These are phyloP conservation scores for Globisporangium radiosum DNA, from an alignment of 352 stramenopile species.

Conservation along the genomic window DNA sequence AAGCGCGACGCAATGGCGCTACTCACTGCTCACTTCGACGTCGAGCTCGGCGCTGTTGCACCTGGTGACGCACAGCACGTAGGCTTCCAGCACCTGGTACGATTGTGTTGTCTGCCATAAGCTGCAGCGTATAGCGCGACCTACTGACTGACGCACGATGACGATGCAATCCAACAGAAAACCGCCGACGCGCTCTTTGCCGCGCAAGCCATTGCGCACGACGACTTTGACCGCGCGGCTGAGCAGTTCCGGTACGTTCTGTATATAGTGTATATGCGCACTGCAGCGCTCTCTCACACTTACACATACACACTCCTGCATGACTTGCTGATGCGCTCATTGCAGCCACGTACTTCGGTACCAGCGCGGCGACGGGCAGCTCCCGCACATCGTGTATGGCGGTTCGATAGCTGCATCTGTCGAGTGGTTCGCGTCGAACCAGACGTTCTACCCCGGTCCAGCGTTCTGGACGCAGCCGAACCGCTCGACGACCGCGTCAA, in stretches of 20 bases:
- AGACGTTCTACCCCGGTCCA: slow-evolving; percentile 75
- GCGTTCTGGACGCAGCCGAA: slow-evolving; percentile 42
- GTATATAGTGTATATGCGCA: background rate
- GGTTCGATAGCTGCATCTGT: slow-evolving; percentile 42
- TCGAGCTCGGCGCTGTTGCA: slow-evolving; percentile 61
- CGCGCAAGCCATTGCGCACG: slow-evolving; percentile 71
- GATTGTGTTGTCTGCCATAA: background rate
- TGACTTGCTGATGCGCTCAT: too few relatives aligned
- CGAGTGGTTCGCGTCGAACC: slow-evolving; percentile 54
- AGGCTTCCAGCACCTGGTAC: slow-evolving; percentile 77
- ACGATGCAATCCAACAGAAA: slow-evolving; percentile 28
- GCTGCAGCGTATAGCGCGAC: background rate
- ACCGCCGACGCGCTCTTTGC: slow-evolving; percentile 67
- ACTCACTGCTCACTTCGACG: slow-evolving; percentile 45
- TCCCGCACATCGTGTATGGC: slow-evolving; percentile 75
- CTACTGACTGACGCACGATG: background rate
- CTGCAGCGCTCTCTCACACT: background rate
- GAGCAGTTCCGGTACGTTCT: slow-evolving; percentile 46
- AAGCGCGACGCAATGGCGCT: slow-evolving; percentile 33
- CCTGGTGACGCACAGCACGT: slow-evolving; percentile 36
- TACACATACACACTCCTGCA: too few relatives aligned
- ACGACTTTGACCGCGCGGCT: slow-evolving; percentile 58
- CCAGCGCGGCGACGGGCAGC: slow-evolving; percentile 41
- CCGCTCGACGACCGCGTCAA: background rate
- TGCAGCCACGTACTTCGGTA: slow-evolving; percentile 48